phyloP scores from a whole-genome alignment of 2,329 filamentous ascomycete genomes.

The Fusarium guadeloupense region DNA sequence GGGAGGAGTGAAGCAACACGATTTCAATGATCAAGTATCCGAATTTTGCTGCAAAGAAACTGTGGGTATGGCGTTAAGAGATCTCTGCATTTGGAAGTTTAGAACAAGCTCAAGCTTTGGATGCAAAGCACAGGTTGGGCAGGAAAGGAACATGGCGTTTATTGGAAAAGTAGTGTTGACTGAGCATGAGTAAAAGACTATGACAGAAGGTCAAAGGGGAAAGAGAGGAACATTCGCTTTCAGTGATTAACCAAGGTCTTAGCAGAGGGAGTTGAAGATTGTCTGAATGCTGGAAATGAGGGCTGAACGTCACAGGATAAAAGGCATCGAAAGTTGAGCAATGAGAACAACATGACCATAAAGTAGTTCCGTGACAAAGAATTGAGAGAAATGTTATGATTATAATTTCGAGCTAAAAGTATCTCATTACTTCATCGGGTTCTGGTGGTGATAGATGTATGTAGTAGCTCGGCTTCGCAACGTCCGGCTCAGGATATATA shows the following conservation, averaged over 20 bases:
- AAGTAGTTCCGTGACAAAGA: background rate
- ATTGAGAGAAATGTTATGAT: background rate
- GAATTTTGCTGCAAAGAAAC: background rate
- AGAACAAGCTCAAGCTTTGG: background rate
- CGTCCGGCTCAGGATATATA: slow-evolving; percentile 27
- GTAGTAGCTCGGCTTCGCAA: slow-evolving; percentile 2
- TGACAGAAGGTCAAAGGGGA: slow-evolving; percentile 13
- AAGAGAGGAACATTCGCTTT: slow-evolving; percentile 13
- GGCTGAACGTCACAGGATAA: background rate
- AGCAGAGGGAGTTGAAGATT: background rate
- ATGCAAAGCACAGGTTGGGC: background rate
- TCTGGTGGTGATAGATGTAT: slow-evolving; percentile 14
- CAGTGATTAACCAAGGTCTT: background rate
- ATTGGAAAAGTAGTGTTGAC: background rate
- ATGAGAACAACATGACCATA: background rate
- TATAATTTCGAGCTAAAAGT: background rate
- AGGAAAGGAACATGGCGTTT: slow-evolving; percentile 21
- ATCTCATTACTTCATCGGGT: background rate
- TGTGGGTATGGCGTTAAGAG: slow-evolving; percentile 4
- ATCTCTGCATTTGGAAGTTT: background rate
- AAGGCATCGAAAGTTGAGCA: background rate
- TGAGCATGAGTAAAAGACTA: slow-evolving; percentile 2
- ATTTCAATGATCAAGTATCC: background rate
- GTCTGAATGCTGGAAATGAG: slow-evolving; percentile 1
- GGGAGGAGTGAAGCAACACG: slow-evolving; percentile 51